Evolutionary conservation across 2,329 filamentous ascomycete genomes (phyloP), one percentile per base, ranked within the genome.

Genomic region (Penicillium occitanis): DNA sequence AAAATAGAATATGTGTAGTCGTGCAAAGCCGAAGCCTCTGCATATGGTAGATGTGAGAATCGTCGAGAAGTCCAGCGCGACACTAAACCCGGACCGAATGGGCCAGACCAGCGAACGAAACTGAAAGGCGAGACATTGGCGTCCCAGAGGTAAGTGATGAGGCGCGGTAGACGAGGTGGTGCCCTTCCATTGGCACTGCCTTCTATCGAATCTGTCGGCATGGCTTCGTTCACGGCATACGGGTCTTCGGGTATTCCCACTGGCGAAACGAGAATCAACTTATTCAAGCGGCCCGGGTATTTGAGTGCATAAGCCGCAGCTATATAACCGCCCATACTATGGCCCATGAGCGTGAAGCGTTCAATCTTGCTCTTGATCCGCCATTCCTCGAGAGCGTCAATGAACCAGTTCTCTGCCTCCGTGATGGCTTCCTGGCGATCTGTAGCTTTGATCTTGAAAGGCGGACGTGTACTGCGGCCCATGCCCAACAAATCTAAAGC

Each of bases 341-440:
- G 95, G 0, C 94, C 95, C 7, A 98, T 84, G 3, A 99, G 84
- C 0, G 95, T 99, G 75, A 99, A 97, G 69, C 90, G 90, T 60
- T 99, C 93, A 60, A 99, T 91, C 48, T 94, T 93, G 69, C 90
- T 89, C 75, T 92, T 87, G 71, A 92, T 86, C 66, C 95, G 89
- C 95, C 95, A 99, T 78, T 99, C 95, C 76, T 99, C 95, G 6
- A 99, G 84, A 2, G 94, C 91, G 77, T 99, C 95, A 65, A 99
- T 87, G 73, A 99, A 99, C 92, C 92, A 99, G 73, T 87, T 88
- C 79, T 99, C 95, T 0, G 95, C 93, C 77, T 99, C 95, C 22
- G 85, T 83, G 68, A 96, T 93, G 76, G 94, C 93, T 50, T 86
- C 88, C 67, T 92, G 86, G 58, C 88, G 87, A 68, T 92, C 89